Conservation (phyloP, 371 early-diverging fungal species). For the Apophysomyces trapeziformis region DNA sequence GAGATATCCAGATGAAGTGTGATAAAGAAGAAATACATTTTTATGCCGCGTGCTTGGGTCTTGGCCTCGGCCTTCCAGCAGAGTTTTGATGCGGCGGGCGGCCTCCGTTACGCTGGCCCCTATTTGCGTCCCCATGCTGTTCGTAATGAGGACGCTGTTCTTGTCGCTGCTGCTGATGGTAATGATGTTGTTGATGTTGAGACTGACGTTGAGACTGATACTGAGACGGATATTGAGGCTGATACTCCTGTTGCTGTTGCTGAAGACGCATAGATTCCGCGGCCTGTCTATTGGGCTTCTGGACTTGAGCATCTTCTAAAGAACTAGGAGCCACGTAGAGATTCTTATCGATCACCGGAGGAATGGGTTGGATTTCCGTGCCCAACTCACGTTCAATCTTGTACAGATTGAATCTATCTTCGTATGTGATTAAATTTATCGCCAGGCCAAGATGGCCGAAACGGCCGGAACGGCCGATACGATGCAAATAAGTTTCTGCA, state of each 20-base stretch:
- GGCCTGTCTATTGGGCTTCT: conserved; percentile 49
- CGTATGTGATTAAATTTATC: conserved; percentile 97
- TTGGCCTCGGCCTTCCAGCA: background rate
- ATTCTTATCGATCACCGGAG: conserved; percentile 90
- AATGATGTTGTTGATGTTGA: conserved; percentile 41
- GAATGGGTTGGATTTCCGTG: conserved; percentile 96
- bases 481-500: conserved; percentile 99
- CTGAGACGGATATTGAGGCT: conserved; percentile 31
- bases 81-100: background rate
- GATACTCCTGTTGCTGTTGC: conserved; percentile 53
- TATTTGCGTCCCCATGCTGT: background rate
- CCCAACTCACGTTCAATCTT: conserved; percentile 97
- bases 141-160: conserved; percentile 10
- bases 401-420: conserved; percentile 95
- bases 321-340: conserved; percentile 84
- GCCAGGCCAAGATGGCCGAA: conserved; percentile 98
- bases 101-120: background rate
- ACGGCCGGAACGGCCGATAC: conserved; percentile 98
- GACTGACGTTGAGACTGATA: conserved; percentile 35
- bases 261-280: conserved; percentile 54
- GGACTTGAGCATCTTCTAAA: conserved; percentile 55
- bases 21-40: background rate
- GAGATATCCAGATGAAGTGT: background rate
- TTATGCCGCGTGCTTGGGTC: background rate
- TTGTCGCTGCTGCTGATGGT: conserved; percentile 27